Evolutionary conservation across 352 stramenopile genomes (phyloP).

Genomic region (Aphanomyces cochlioides): DNA sequence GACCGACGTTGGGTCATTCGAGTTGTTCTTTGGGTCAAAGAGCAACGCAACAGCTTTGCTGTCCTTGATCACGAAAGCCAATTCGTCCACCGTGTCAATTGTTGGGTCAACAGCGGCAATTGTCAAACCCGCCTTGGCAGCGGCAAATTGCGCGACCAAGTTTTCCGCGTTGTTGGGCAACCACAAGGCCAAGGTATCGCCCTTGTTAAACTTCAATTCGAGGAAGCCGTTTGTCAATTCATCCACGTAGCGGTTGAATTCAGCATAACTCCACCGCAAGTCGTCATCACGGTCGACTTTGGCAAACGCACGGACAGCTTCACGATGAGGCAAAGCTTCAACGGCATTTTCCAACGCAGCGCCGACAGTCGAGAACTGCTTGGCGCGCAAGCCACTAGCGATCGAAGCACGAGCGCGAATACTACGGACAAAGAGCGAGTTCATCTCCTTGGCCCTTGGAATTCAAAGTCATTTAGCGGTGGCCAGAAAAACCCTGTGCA

Average conservation of each 20-base stretch:
- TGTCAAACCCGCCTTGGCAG: constrained; percentile 78
- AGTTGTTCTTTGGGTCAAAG: constrained; percentile 79
- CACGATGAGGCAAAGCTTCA: constrained; percentile 75
- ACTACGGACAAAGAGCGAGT: constrained; percentile 16
- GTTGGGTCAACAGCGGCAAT: constrained; percentile 76
- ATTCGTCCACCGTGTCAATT: constrained; percentile 62
- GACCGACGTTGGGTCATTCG: constrained; percentile 69
- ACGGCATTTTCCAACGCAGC: constrained; percentile 70
- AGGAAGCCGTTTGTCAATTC: constrained; percentile 76
- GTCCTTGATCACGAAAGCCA: constrained; percentile 82
- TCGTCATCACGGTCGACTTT: constrained; percentile 52
- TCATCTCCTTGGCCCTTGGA: constrained; percentile 16
- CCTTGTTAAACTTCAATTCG: constrained; percentile 62
- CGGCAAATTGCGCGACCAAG: constrained; percentile 74
- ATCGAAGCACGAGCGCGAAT: background rate
- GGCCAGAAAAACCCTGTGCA: background rate
- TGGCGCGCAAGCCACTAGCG: background rate
- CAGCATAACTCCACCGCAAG: constrained; percentile 80
- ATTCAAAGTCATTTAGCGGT: constrained; percentile 24
- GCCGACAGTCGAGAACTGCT: constrained; percentile 38
- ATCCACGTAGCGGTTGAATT: constrained; percentile 69
- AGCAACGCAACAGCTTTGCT: constrained; percentile 70
- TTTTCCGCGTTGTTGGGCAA: constrained; percentile 81
- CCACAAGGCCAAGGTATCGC: constrained; percentile 79
- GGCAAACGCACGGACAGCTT: constrained; percentile 68